These are phyloP conservation scores for Hypoxylon fragiforme DNA, from an alignment of 495 filamentous ascomycete species.

Conservation along the genomic window DNA sequence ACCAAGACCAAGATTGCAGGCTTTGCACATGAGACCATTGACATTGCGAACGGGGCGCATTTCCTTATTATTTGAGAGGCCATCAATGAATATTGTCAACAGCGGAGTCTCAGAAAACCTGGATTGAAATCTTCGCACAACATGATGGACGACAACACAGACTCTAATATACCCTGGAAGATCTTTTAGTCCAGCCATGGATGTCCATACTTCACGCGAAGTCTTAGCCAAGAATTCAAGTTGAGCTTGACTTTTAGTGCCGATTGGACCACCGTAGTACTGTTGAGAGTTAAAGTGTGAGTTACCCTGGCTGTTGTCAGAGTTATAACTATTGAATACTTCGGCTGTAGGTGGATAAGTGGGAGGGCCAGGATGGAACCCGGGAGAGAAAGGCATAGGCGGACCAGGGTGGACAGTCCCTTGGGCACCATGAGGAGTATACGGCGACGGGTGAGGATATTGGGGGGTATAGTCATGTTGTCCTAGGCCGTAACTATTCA, in stretches of 20 bases:
- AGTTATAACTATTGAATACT: constrained; percentile 34
- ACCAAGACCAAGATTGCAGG: constrained; percentile 51
- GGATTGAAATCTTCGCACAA: constrained; percentile 55
- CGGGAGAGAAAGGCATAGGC: constrained; percentile 8
- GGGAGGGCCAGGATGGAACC: constrained; percentile 17
- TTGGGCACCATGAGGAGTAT: constrained; percentile 35
- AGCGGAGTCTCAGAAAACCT: constrained; percentile 59
- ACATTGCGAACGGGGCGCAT: constrained; percentile 70
- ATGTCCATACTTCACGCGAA: constrained; percentile 65
- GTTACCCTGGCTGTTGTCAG: constrained; percentile 29
- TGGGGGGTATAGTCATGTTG: constrained; percentile 38
- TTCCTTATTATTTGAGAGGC: constrained; percentile 63
- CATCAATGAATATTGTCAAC: constrained; percentile 66
- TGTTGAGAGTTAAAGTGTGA: constrained; percentile 19
- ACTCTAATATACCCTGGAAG: constrained; percentile 64
- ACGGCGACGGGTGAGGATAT: constrained; percentile 36
- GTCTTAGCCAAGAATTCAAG: constrained; percentile 61
- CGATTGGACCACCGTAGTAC: constrained; percentile 25
- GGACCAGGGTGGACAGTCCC: constrained; percentile 5
- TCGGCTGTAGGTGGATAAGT: constrained; percentile 1
- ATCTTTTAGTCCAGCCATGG: constrained; percentile 61
- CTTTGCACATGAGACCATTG: constrained; percentile 66
- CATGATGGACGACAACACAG: constrained; percentile 65
- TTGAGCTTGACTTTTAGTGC: constrained; percentile 51
- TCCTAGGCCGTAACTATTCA: constrained; percentile 24